These are phyloP conservation scores for Amoebophrya sp. DNA, from an alignment of 169 alveolate species.

Conservation along the genomic window DNA sequence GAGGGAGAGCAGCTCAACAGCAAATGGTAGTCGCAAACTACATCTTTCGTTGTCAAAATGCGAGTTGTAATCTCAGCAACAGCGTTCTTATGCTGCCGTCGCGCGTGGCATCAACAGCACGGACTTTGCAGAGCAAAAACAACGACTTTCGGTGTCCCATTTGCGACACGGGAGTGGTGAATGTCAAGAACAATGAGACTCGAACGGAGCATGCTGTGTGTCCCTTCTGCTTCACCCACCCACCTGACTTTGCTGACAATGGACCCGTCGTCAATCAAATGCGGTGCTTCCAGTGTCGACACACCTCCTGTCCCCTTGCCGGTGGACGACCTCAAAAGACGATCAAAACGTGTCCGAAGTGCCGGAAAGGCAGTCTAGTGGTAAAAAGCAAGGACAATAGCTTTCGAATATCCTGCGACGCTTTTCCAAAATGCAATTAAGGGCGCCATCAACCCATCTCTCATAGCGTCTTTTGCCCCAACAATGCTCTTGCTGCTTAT, in stretches of 20 bases:
- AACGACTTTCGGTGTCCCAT: neutral
- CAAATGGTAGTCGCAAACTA: neutral
- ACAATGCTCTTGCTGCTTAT: too few relatives aligned
- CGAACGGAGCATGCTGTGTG: neutral
- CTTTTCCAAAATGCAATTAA: neutral
- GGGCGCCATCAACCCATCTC: too few relatives aligned
- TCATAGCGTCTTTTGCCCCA: too few relatives aligned
- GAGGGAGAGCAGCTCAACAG: neutral
- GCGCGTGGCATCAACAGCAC: neutral
- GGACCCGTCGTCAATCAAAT: neutral
- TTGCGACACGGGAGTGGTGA: neutral
- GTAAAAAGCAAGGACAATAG: neutral
- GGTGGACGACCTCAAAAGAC: neutral
- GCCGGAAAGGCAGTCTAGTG: neutral
- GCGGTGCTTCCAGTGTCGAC: slow-evolving; percentile 20
- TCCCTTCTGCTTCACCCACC: neutral
- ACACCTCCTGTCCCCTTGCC: neutral
- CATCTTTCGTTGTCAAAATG: neutral
- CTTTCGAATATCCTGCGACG: neutral
- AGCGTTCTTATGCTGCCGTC: neutral
- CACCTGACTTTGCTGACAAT: neutral
- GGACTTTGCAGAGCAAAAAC: neutral
- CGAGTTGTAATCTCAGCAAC: neutral
- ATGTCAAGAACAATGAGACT: neutral
- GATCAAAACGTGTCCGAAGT: neutral